Conservation (phyloP, 2,329 filamentous ascomycete species). For the Exophiala bonariae region DNA sequence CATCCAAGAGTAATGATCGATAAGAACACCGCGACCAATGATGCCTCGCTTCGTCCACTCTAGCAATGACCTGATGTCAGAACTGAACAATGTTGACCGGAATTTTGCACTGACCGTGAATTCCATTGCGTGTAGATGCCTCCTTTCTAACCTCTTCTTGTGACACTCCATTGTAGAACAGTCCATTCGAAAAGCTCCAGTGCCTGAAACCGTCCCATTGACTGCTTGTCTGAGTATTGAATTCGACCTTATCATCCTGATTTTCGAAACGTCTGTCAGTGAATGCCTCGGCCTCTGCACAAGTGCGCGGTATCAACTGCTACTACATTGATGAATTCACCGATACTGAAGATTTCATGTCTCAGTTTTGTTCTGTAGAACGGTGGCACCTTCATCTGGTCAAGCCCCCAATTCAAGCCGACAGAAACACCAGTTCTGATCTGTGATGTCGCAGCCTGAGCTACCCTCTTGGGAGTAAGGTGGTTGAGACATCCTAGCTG, state of each 20-base stretch:
- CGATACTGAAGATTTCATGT: conserved; percentile 6
- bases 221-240: conserved; percentile 14
- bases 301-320: too few species aligned
- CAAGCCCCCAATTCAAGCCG: conserved; percentile 7
- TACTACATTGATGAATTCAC: conserved; percentile 3
- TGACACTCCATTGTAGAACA: conserved; percentile 39
- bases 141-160: conserved; percentile 33
- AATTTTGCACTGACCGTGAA: conserved; percentile 33
- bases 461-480: conserved; percentile 47
- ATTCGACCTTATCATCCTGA: conserved; percentile 12
- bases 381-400: conserved; percentile 10
- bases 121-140: conserved; percentile 34
- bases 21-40: conserved; percentile 46
- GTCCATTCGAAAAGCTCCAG: conserved; percentile 32
- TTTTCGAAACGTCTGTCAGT: too few species aligned
- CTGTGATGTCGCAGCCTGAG: conserved; percentile 34
- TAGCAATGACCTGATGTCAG: conserved; percentile 19
- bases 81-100: too few species aligned
- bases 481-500: conserved; percentile 56
- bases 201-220: conserved; percentile 19
- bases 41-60: conserved; percentile 43
- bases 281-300: too few species aligned
- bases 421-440: conserved; percentile 8
- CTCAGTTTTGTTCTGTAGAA: conserved; percentile 8
- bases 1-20: conserved; percentile 48